phyloP scores from a whole-genome alignment of 2,329 filamentous ascomycete genomes.

The Cladobotryum protrusum region DNA sequence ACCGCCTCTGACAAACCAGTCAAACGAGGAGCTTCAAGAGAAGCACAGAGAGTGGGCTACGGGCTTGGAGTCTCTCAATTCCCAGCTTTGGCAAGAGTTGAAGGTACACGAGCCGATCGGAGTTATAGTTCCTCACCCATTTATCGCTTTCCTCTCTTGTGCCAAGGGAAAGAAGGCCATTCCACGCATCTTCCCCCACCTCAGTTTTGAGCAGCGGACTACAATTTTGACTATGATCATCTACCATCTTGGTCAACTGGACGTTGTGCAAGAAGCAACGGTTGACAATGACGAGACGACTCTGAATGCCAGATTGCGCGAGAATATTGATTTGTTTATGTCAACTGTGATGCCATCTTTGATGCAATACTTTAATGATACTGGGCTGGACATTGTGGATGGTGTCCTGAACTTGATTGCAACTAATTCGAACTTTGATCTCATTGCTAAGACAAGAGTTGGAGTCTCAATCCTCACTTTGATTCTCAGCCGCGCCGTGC shows the following conservation, averaged over 20 bases:
- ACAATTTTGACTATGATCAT: slow-evolving; percentile 95
- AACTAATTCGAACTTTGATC: slow-evolving; percentile 73
- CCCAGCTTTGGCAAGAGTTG: slow-evolving; percentile 75
- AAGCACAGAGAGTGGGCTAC: slow-evolving; percentile 67
- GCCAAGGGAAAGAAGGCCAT: slow-evolving; percentile 95
- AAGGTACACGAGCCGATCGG: slow-evolving; percentile 92
- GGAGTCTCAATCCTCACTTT: slow-evolving; percentile 88
- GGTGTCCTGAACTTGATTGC: slow-evolving; percentile 82
- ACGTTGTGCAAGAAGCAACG: slow-evolving; percentile 79
- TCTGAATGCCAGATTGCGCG: slow-evolving; percentile 70
- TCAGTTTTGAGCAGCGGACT: slow-evolving; percentile 85
- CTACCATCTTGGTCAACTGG: slow-evolving; percentile 84
- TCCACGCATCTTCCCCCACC: slow-evolving; percentile 88
- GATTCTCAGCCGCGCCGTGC: slow-evolving; percentile 87
- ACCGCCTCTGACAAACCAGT: slow-evolving; percentile 47
- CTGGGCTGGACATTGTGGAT: slow-evolving; percentile 82
- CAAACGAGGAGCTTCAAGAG: slow-evolving; percentile 62
- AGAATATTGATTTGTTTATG: slow-evolving; percentile 89
- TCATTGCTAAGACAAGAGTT: slow-evolving; percentile 80
- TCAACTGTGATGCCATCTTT: slow-evolving; percentile 83
- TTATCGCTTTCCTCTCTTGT: slow-evolving; percentile 92
- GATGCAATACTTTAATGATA: slow-evolving; percentile 85
- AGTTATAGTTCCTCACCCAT: slow-evolving; percentile 73
- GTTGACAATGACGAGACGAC: slow-evolving; percentile 65
- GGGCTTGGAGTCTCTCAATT: slow-evolving; percentile 61